Evolutionary conservation across 78 protist species (phyloP), one percentile per base, ranked within the genome.

Genomic region (Speleostelium caveatum): DNA sequence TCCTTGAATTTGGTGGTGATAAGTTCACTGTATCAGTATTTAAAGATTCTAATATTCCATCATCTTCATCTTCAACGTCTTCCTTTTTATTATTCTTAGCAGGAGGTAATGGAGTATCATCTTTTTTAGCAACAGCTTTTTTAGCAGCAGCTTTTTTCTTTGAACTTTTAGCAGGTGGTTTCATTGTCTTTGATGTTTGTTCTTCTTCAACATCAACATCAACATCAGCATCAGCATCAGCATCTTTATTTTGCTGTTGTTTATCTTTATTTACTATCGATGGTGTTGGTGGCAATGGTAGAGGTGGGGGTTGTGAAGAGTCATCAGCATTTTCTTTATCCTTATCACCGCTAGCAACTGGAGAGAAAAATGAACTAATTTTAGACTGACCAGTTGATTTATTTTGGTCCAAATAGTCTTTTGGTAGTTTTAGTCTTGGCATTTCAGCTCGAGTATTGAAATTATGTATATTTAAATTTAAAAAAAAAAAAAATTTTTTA

Each of bases 381-480:
- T 45, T 45, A 14, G 53, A 8, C 16, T 58, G 63, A n/a, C 16
- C 7, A n/a, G 63, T 22, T n/a, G n/a, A n/a, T 22, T 58, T 58
- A 19, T 19, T 5, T 58, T 58, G 30, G 30, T 58, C 63, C 16
- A 19, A 8, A 19, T 19, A 17, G 7, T 58, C 16, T 16, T 19
- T 6, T 4, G 78, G 78, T 72, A 72, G 41, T 72, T 72, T 72
- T 72, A 72, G 21, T 51, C 78, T 45, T 22, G 78, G 65, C 78
- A 72, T 72, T 51, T 36, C n/a, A n/a, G n/a, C n/a, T n/a, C n/a
- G n/a, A n/a, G n/a, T 65, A 16, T 65, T 5, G 17, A 12, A 65
- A 36, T 65, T 21, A 26, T 17, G 4, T 28, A 61, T 61, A 17
- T 30, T 65, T 65, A 1, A 26, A 65, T 30, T 28, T 65, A 65